Percentiles rank a stretch among this genome's conserved stretches.
These are phyloP conservation scores for Xylaria sp. DNA, from an alignment of 2,329 filamentous ascomycete genomes.

Conservation along the genomic window DNA sequence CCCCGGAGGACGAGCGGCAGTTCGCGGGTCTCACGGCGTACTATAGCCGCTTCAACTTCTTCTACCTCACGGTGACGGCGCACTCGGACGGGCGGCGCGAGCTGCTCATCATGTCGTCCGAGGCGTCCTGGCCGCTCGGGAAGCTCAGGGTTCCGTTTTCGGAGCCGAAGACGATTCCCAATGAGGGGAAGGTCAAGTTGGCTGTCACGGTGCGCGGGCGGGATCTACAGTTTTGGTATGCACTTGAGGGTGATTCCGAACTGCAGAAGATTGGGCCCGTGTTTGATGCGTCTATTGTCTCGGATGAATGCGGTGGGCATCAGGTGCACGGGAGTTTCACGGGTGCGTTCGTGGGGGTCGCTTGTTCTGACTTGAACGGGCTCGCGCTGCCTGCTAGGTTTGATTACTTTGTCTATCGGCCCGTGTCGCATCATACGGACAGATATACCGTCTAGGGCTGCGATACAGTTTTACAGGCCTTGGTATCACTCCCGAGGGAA, in stretches of 20 bases:
- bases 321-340: constrained; percentile 67
- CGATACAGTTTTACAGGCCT: no score
- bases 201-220: constrained; percentile 57
- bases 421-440: constrained; percentile 53
- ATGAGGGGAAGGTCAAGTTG: constrained; percentile 60
- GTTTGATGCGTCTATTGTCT: constrained; percentile 63
- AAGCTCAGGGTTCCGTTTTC: constrained; percentile 51
- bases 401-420: constrained; percentile 59
- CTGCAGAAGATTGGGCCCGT: constrained; percentile 59
- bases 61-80: constrained; percentile 65
- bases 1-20: constrained; percentile 62
- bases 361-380: constrained; percentile 62
- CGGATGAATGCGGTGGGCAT: constrained; percentile 68
- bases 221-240: constrained; percentile 62
- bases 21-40: constrained; percentile 67
- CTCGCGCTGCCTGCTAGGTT: constrained; percentile 53
- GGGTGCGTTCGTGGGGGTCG: constrained; percentile 63
- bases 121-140: constrained; percentile 61
- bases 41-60: constrained; percentile 69
- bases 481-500: neutral
- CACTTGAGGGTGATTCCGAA: constrained; percentile 49
- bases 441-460: constrained; percentile 51
- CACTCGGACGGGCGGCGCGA: constrained; percentile 62
- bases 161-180: constrained; percentile 55
- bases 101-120: constrained; percentile 61